Base-by-base conservation (phyloP, 78 protist genomes). In the Cavenderia fasciculata region DNA sequence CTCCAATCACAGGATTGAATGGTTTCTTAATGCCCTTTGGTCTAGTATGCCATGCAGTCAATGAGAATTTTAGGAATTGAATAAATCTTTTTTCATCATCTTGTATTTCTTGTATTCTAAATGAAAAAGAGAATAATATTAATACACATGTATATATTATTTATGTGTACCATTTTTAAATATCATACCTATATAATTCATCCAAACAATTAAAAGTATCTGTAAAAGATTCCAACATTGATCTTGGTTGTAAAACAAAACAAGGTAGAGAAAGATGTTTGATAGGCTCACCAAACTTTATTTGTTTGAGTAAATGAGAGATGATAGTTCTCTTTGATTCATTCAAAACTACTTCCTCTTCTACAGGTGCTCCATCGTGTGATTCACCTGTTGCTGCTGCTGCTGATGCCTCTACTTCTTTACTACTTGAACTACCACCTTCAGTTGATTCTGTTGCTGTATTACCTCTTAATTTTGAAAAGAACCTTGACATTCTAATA, bases 21-120 rank as follows among this genome's bases (percentile, higher is more conserved):
- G 93, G 93, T 57, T 87, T 87, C 61, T 74, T 73, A n/a, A 87
- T 76, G 23, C 93, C 93, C 31, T 62, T 87, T 38, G 85, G 93
- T 74, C 71, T 72, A 19, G 74, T 46, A 2, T 73, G 56, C 82
- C 82, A 87, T 16, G 74, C 85, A 16, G 86, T 21, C 70, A 87
- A 44, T 51, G 59, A 72, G 33, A 87, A 87, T 46, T 87, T 66
- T 31, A 74, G 21, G 46, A 76, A 66, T 38, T 87, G 93, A 27
- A 87, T 27, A 34, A 74, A 87, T 87, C 93, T 72, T 46, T 87
- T 54, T 62, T 46, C 56, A 29, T 51, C 70, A 31, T 66, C 72
- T 19, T 87, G 54, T 12, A 87, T 66, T 11, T 59, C 56, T 23
- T 74, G 40, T 23, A 87, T 40, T 54, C 93, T 87, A 31, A 21